phyloP scores from a whole-genome alignment of 805 yeast genomes.

The Myxozyma kluyveri region DNA sequence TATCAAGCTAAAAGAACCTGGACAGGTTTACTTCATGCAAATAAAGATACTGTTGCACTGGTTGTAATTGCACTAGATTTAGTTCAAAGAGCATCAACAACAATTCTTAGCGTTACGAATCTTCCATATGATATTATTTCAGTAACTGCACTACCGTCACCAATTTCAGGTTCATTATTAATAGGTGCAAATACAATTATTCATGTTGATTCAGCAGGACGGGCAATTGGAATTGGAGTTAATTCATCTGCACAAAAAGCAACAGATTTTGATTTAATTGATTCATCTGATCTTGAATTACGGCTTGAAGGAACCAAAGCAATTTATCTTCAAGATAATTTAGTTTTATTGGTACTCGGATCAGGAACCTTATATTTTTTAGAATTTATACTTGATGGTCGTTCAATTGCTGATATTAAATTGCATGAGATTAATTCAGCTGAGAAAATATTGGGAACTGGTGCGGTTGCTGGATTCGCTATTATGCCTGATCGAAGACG shows the following conservation, averaged over 20 bases:
- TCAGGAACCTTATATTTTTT: conserved; percentile 47
- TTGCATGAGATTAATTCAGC: conserved; percentile 5
- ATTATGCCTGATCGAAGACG: conserved; percentile 25
- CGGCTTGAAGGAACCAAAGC: conserved; percentile 54
- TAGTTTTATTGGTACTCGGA: conserved; percentile 44
- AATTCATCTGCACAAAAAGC: conserved; percentile 51
- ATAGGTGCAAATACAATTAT: conserved; percentile 75
- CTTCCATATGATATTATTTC: conserved; percentile 73
- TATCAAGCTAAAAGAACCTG: conserved; percentile 61
- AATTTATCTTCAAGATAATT: conserved; percentile 38
- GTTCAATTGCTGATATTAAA: conserved; percentile 36
- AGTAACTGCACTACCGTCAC: conserved; percentile 60
- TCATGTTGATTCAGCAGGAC: conserved; percentile 78
- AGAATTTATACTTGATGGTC: conserved; percentile 42
- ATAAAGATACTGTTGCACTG: conserved; percentile 61
- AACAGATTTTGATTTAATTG: conserved; percentile 45
- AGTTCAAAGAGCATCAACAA: conserved; percentile 54
- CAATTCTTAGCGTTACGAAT: conserved; percentile 60
- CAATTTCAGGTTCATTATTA: conserved; percentile 65
- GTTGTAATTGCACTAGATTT: conserved; percentile 69
- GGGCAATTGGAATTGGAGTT: conserved; percentile 58
- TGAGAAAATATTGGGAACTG: conserved; percentile 5
- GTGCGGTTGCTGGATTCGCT: conserved; percentile 21
- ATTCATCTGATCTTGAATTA: conserved; percentile 52
- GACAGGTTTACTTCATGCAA: conserved; percentile 68